These are phyloP conservation scores for Debaryomyces sp. DNA, from an alignment of 1,139 yeast species.

Conservation along the genomic window DNA sequence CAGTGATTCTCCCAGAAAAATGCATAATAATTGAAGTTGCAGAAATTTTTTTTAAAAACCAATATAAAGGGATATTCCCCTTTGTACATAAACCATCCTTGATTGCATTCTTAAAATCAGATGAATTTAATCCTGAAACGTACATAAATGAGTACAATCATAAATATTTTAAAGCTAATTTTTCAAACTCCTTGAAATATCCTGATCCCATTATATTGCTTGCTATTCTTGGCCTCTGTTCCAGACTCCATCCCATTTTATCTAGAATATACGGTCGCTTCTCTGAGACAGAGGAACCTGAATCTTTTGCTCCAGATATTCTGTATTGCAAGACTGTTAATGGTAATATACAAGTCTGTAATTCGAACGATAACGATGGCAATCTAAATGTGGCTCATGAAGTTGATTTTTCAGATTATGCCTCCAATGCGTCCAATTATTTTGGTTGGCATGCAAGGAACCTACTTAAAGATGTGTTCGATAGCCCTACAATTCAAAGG, in stretches of 20 bases:
- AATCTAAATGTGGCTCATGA: neutral
- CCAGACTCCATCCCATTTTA: slow-evolving; percentile 34
- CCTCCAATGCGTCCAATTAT: slow-evolving; percentile 37
- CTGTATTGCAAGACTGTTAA: neutral
- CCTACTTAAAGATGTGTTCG: slow-evolving; percentile 32
- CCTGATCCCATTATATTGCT: slow-evolving; percentile 37
- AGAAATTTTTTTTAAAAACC: slow-evolving; percentile 34
- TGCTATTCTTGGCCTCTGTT: slow-evolving; percentile 37
- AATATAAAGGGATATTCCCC: slow-evolving; percentile 38
- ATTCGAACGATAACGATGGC: no score
- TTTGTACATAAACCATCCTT: slow-evolving; percentile 35
- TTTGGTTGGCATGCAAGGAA: slow-evolving; percentile 43
- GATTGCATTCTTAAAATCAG: slow-evolving; percentile 26
- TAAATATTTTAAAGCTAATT: slow-evolving; percentile 16
- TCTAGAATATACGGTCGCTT: slow-evolving; percentile 34
- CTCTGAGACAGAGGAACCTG: slow-evolving; percentile 27
- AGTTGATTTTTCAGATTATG: slow-evolving; percentile 6
- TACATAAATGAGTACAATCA: slow-evolving; percentile 25
- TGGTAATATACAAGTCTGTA: no score
- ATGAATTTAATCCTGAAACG: slow-evolving; percentile 29
- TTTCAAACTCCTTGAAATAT: slow-evolving; percentile 17
- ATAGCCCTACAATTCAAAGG: slow-evolving; percentile 38
- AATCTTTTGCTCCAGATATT: slow-evolving; percentile 24
- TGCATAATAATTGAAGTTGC: slow-evolving; percentile 25
- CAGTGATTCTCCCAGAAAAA: slow-evolving; percentile 28